These are phyloP conservation scores for Zasmidium angulare DNA, from an alignment of 2,329 filamentous ascomycete species.

Conservation along the genomic window DNA sequence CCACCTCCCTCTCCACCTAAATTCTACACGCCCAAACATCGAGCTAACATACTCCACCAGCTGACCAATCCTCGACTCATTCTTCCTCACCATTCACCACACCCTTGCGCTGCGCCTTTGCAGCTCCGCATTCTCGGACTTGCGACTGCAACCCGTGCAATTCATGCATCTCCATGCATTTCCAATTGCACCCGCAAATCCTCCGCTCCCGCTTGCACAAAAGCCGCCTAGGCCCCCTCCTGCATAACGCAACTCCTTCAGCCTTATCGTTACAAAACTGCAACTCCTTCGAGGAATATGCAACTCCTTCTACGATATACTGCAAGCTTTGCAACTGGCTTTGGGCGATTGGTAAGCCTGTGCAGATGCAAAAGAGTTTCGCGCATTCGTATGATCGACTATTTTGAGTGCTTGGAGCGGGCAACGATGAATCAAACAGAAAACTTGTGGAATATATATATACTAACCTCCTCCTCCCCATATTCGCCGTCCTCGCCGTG, in stretches of 20 bases:
- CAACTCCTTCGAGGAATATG: background rate
- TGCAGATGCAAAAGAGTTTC: background rate
- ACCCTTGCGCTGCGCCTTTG: no score
- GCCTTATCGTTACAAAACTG: background rate
- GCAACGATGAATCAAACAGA: background rate
- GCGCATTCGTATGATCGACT: no score
- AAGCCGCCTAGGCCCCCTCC: background rate
- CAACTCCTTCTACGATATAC: background rate
- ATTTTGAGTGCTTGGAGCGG: background rate
- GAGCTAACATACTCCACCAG: no score
- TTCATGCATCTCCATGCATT: background rate
- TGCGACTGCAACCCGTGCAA: background rate
- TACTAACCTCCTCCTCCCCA: background rate
- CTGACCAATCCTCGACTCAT: no score
- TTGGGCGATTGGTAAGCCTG: background rate
- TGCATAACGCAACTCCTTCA: background rate
- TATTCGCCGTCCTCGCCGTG: background rate
- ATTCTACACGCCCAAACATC: no score
- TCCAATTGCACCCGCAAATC: background rate
- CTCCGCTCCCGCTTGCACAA: background rate
- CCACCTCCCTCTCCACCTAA: background rate
- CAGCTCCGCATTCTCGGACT: background rate
- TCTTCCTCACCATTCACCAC: no score
- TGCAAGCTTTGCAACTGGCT: background rate
- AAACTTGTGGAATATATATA: background rate